phyloP scores from a whole-genome alignment of 2,329 filamentous ascomycete genomes.

The Trichoderma semiorbis region DNA sequence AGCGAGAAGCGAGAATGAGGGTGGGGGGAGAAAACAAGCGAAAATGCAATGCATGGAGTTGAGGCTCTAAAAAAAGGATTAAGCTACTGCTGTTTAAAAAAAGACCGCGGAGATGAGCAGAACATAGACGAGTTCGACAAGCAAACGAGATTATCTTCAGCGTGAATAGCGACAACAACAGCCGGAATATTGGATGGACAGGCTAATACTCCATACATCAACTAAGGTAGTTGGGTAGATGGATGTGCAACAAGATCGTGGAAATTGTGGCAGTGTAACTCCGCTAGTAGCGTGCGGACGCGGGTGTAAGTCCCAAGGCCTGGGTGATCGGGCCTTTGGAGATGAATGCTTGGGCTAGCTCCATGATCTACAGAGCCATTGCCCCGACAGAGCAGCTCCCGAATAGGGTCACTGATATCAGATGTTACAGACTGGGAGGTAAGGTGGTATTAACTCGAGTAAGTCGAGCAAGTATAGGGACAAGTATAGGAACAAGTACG shows the following conservation, averaged over 20 bases:
- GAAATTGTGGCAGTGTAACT: not conserved
- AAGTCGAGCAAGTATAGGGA: not conserved
- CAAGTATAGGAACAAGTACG: not conserved
- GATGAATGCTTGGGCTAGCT: not conserved
- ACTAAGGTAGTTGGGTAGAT: not conserved
- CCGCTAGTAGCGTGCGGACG: conserved; percentile 1
- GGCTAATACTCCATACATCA: not conserved
- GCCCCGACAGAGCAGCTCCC: not conserved
- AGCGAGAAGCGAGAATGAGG: not conserved
- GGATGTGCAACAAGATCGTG: not conserved
- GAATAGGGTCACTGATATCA: not conserved
- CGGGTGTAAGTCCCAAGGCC: not conserved
- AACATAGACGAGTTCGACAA: not conserved
- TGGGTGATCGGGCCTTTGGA: conserved; percentile 1
- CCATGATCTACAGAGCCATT: not conserved
- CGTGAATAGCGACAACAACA: not conserved
- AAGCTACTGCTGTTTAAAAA: not conserved
- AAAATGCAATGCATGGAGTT: not conserved
- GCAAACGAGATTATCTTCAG: not conserved
- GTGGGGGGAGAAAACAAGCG: not conserved
- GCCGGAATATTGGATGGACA: not conserved
- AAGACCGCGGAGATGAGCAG: not conserved
- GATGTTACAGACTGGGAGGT: not conserved
- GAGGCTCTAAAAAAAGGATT: not conserved
- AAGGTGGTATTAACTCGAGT: not conserved